Evolutionary conservation across 441 rosid genomes (phyloP).

Genomic region (Eruca vesicaria): DNA sequence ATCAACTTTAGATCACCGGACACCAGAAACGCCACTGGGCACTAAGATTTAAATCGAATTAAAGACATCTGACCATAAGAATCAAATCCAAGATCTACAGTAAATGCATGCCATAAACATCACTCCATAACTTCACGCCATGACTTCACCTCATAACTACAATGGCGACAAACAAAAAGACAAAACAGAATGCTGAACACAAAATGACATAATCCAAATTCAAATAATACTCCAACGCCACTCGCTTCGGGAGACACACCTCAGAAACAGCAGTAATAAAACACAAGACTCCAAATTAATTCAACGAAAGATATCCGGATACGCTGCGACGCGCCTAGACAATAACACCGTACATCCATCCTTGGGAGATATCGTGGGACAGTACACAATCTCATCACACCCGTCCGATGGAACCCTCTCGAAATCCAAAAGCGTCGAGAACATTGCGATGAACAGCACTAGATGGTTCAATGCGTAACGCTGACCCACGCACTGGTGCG

Average conservation of each 20-base stretch:
- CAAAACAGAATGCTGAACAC: neutral
- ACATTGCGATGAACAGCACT: conserved; percentile 71
- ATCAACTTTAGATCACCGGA: no score
- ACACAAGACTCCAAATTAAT: conserved; percentile 31
- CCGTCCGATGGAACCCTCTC: conserved; percentile 52
- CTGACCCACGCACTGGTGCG: conserved; percentile 96
- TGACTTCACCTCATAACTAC: neutral
- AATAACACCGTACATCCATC: conserved; percentile 69
- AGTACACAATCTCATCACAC: conserved; percentile 67
- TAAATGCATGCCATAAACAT: neutral
- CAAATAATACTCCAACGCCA: neutral
- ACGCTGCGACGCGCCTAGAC: conserved; percentile 45
- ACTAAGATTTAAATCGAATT: no score
- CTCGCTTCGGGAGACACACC: neutral
- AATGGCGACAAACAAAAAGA: neutral
- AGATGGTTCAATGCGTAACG: conserved; percentile 78
- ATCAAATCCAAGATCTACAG: neutral
- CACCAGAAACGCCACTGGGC: no score
- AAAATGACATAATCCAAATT: neutral
- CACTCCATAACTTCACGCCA: neutral
- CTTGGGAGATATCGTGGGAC: conserved; percentile 75
- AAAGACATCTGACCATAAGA: neutral
- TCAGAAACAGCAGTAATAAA: neutral
- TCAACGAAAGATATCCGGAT: conserved; percentile 32
- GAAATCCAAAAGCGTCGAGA: conserved; percentile 54